These are phyloP conservation scores for Musa acuminata DNA, from an alignment of 176 grass and related monocot genomes.

Conservation along the genomic window DNA sequence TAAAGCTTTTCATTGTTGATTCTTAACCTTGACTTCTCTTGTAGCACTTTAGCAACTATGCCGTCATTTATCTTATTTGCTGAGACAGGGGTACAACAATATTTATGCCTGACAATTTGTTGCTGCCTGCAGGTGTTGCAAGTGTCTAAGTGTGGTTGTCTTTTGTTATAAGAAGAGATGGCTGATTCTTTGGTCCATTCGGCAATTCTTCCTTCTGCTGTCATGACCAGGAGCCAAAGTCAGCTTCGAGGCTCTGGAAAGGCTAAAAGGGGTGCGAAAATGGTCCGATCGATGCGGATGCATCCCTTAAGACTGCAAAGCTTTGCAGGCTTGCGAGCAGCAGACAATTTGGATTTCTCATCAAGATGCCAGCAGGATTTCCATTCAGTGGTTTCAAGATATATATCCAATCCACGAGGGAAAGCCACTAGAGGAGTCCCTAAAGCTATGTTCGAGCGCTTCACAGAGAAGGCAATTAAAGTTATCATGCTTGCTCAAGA, in stretches of 20 bases:
- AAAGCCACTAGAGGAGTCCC: slow-evolving; percentile 30
- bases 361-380: slow-evolving; percentile 22
- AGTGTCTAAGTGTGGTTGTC: not conserved
- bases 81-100: no score
- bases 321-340: slow-evolving; percentile 44
- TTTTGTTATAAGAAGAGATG: slow-evolving; percentile 17
- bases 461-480: slow-evolving; percentile 91
- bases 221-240: slow-evolving; percentile 13
- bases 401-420: slow-evolving; percentile 22
- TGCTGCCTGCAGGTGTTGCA: not conserved
- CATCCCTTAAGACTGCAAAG: slow-evolving; percentile 40
- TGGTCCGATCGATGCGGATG: slow-evolving; percentile 27
- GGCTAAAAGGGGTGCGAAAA: slow-evolving; percentile 29
- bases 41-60: no score
- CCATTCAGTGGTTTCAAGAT: slow-evolving; percentile 32
- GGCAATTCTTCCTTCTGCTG: slow-evolving; percentile 31
- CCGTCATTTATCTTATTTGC: no score
- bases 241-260: slow-evolving; percentile 27
- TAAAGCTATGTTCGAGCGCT: slow-evolving; percentile 76
- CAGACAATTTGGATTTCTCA: slow-evolving; percentile 27
- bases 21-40: no score
- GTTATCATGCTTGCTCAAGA: slow-evolving; percentile 97
- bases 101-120: no score
- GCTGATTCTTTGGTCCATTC: slow-evolving; percentile 47
- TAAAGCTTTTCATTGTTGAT: no score